Percentiles rank a stretch among this genome's conserved stretches.
phyloP scores from a whole-genome alignment of 1,284 basidiomycete genomes.

The Irpex sp. region DNA sequence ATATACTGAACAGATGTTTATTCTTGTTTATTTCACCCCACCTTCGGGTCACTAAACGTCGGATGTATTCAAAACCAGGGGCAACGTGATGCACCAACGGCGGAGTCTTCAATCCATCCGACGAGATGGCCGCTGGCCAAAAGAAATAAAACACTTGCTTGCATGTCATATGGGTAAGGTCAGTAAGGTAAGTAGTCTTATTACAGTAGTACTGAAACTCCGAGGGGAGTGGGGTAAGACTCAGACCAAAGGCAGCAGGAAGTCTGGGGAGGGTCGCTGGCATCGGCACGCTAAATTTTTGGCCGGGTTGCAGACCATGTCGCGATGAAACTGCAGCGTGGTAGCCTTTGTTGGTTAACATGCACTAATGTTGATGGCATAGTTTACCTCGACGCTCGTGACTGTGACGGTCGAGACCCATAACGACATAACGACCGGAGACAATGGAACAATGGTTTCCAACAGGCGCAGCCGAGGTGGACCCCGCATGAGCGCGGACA shows the following conservation, averaged over 20 bases:
- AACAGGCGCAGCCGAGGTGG: neutral
- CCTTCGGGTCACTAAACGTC: too few species aligned
- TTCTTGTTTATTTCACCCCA: too few species aligned
- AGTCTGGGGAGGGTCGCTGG: neutral
- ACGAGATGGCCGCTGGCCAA: too few species aligned
- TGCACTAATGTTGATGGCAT: neutral
- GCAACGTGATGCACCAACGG: too few species aligned
- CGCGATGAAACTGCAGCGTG: slow-evolving; percentile 10
- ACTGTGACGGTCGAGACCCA: neutral
- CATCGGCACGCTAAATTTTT: neutral
- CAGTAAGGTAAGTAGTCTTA: too few species aligned
- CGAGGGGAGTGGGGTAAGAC: too few species aligned
- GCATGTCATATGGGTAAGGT: too few species aligned
- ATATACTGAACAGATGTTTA: too few species aligned
- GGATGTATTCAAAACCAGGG: too few species aligned
- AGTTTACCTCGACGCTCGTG: neutral
- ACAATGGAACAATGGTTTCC: neutral
- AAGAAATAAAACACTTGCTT: too few species aligned
- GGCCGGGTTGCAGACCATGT: neutral
- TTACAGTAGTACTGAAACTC: too few species aligned
- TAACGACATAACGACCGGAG: neutral
- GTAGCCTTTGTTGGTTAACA: neutral
- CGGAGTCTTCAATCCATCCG: too few species aligned
- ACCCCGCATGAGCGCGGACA: neutral
- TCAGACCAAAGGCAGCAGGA: neutral